These are phyloP conservation scores for Solanum infundibuliforme DNA, from an alignment of 257 asterid genomes.

Conservation along the genomic window DNA sequence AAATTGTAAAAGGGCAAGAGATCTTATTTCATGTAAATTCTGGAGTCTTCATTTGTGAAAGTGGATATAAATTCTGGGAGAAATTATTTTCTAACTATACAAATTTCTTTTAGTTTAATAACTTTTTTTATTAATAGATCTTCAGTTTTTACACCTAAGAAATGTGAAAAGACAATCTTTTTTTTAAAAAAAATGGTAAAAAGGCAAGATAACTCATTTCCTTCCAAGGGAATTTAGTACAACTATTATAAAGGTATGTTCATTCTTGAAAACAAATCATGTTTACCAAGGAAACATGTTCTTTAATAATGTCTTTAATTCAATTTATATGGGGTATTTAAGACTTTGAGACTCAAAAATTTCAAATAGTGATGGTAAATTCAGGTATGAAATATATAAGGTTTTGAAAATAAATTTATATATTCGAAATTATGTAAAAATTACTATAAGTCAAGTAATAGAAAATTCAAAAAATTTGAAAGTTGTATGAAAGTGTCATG, in stretches of 20 bases:
- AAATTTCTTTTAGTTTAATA: too few species aligned
- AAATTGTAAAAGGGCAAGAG: too few species aligned
- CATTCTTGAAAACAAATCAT: neutral
- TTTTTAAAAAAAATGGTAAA: neutral
- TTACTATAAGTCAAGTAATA: too few species aligned
- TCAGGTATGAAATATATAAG: too few species aligned
- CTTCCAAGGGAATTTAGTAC: neutral
- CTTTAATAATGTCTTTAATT: too few species aligned
- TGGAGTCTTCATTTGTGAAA: neutral
- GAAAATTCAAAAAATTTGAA: too few species aligned
- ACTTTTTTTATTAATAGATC: too few species aligned
- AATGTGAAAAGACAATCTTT: neutral
- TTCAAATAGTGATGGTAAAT: neutral
- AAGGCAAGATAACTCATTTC: neutral
- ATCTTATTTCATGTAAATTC: neutral
- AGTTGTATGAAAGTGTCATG: too few species aligned
- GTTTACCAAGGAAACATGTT: neutral
- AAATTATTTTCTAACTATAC: too few species aligned
- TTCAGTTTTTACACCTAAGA: too few species aligned
- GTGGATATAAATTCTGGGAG: neutral
- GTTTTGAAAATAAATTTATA: too few species aligned
- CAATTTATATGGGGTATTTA: neutral
- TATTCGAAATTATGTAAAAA: too few species aligned
- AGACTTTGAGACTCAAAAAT: fast-evolving
- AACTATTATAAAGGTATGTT: neutral